Conservation (phyloP, 2,329 filamentous ascomycete species). For the Cercospora beticola region DNA sequence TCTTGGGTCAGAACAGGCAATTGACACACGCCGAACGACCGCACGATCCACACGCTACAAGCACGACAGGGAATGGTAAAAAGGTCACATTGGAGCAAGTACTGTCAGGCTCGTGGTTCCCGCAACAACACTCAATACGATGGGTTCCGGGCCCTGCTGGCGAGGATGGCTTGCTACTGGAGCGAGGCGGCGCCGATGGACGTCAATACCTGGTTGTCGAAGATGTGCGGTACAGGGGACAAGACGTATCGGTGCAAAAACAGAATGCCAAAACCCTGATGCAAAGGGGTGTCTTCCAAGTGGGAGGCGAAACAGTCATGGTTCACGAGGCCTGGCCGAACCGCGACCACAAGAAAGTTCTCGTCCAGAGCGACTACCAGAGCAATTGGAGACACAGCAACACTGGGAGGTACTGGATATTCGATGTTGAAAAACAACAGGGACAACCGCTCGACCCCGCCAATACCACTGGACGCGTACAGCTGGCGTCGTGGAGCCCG, state of each 20-base stretch:
- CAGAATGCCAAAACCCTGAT: conserved; percentile 69
- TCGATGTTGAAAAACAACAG: conserved; percentile 79
- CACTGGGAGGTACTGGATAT: conserved; percentile 83
- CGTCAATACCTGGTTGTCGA: conserved; percentile 82
- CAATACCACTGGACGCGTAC: conserved; percentile 64
- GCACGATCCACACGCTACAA: conserved; percentile 68
- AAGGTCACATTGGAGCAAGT: conserved; percentile 72
- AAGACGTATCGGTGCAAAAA: conserved; percentile 44
- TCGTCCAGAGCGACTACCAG: conserved; percentile 70
- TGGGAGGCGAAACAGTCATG: conserved; percentile 55
- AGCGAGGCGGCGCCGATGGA: conserved; percentile 59
- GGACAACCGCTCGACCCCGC: conserved; percentile 74
- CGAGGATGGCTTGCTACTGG: conserved; percentile 81
- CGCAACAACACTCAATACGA: conserved; percentile 64
- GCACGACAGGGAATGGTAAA: conserved; percentile 64
- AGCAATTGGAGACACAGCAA: conserved; percentile 89
- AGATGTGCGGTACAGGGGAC: conserved; percentile 66
- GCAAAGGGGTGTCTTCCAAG: conserved; percentile 63
- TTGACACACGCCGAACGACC: conserved; percentile 62
- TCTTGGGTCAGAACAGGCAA: conserved; percentile 65
- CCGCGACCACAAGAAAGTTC: conserved; percentile 78
- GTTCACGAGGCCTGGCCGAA: conserved; percentile 71
- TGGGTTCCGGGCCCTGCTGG: conserved; percentile 75
- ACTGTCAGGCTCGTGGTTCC: conserved; percentile 62
- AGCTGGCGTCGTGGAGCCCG: conserved; percentile 88